Percentiles rank a stretch among this genome's conserved stretches.
Evolutionary conservation across 1,284 basidiomycete genomes (phyloP).

Genomic region (Ustilago esculenta): DNA sequence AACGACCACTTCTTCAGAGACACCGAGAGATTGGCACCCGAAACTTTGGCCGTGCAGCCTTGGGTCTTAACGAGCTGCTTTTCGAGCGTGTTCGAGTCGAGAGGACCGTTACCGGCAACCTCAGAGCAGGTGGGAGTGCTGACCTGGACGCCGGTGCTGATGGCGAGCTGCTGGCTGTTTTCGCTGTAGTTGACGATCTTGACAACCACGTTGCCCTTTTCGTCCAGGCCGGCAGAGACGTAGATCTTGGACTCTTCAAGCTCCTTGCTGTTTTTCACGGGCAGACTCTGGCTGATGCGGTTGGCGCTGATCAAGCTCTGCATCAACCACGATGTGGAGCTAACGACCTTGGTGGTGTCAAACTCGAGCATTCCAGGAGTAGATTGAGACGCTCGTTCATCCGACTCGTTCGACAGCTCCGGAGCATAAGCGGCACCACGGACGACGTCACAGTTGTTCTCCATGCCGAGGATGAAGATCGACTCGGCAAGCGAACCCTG

Average conservation of each 20-base stretch:
- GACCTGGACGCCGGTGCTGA: conserved; percentile 7
- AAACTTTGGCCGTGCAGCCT: conserved; percentile 6
- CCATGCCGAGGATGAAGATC: conserved; percentile 78
- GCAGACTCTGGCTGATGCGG: conserved; percentile 38
- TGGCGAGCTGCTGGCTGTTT: conserved; percentile 6
- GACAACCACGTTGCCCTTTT: conserved; percentile 22
- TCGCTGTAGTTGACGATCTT: conserved; percentile 52
- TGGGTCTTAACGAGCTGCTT: conserved; percentile 21
- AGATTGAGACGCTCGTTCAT: conserved; percentile 69
- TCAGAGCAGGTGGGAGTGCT: not conserved
- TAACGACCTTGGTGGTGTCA: conserved; percentile 63
- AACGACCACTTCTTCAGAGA: conserved; percentile 36
- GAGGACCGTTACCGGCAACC: conserved; percentile 31
- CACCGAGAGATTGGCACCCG: not conserved
- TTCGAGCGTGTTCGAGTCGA: conserved; percentile 42
- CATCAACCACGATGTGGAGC: conserved; percentile 76
- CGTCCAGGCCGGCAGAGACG: conserved; percentile 32
- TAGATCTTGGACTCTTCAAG: conserved; percentile 34
- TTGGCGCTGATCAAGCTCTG: conserved; percentile 70
- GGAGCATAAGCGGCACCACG: conserved; percentile 78
- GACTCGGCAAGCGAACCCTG: conserved; percentile 73
- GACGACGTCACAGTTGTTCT: conserved; percentile 72
- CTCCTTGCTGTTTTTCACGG: conserved; percentile 29
- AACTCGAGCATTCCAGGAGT: conserved; percentile 77
- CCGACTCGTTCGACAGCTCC: conserved; percentile 69